Percentiles rank a stretch among this genome's conserved stretches.
Conservation (phyloP, 345 rosid genomes). For the Eucalyptus dawsonii region DNA sequence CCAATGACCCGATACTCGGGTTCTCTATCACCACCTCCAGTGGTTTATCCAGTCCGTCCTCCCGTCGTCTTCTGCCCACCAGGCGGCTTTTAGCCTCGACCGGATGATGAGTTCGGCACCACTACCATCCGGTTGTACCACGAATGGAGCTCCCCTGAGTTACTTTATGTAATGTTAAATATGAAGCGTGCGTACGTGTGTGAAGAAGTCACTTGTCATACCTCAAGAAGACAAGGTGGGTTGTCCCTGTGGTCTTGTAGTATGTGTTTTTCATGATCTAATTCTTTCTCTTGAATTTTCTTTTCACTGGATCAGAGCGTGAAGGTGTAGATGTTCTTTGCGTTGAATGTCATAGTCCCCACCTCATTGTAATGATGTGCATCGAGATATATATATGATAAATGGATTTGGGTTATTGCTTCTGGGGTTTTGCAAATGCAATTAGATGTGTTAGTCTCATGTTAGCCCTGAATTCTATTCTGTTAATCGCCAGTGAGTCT, state of each 20-base stretch:
- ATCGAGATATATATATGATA: no score
- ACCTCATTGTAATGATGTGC: background rate
- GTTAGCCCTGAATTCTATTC: background rate
- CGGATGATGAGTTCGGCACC: background rate
- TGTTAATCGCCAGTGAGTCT: background rate
- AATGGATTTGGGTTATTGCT: no score
- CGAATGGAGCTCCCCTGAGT: background rate
- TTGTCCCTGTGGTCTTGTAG: background rate
- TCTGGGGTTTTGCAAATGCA: background rate
- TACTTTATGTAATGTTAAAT: background rate
- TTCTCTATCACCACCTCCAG: conserved; percentile 46
- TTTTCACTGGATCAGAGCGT: background rate
- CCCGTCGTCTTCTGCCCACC: background rate
- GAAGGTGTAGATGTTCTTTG: background rate
- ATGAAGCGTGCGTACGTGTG: background rate
- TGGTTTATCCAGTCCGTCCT: background rate
- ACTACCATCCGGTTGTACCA: background rate
- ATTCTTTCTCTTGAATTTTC: background rate
- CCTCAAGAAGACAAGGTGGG: background rate
- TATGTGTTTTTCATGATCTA: background rate
- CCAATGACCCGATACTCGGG: conserved; percentile 89
- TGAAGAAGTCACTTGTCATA: background rate
- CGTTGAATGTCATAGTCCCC: background rate
- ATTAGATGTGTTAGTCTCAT: background rate
- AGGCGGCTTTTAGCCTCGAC: background rate